A percentile compares a stretch with the other conserved stretches of the same genome.
These are phyloP conservation scores for Stylosanthes scabra DNA, from an alignment of 331 rosid species.

Conservation along the genomic window DNA sequence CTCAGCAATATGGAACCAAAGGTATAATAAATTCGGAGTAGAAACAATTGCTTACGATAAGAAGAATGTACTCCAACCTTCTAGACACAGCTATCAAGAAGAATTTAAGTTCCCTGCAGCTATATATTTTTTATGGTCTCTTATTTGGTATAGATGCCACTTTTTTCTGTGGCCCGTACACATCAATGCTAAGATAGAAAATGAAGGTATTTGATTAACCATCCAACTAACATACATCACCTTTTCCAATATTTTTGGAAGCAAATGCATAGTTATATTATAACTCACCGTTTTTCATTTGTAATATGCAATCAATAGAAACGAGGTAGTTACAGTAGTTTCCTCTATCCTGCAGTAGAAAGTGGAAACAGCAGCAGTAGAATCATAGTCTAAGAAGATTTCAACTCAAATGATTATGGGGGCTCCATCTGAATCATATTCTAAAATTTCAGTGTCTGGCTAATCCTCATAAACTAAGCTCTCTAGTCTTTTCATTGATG, in stretches of 20 bases:
- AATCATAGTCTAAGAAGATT: background rate
- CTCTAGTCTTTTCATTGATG: slow-evolving; percentile 18
- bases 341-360: too few relatives aligned
- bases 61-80: slow-evolving; percentile 38
- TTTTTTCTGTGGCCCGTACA: too few relatives aligned
- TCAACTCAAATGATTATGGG: too few relatives aligned
- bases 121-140: background rate
- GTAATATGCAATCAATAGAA: background rate
- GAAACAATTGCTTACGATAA: background rate
- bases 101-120: slow-evolving; percentile 33
- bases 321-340: too few relatives aligned
- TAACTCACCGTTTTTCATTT: too few relatives aligned
- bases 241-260: too few relatives aligned
- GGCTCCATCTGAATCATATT: slow-evolving; percentile 48
- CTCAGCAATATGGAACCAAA: slow-evolving; percentile 12
- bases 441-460: slow-evolving; percentile 39
- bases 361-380: slow-evolving; percentile 32
- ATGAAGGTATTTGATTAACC: too few relatives aligned
- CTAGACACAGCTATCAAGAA: slow-evolving; percentile 3
- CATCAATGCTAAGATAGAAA: too few relatives aligned
- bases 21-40: slow-evolving; percentile 6
- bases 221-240: too few relatives aligned
- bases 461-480: slow-evolving; percentile 44
- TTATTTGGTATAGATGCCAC: too few relatives aligned
- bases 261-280: too few relatives aligned